These are phyloP conservation scores for Porpolomopsis calyptriformis DNA, from an alignment of 768 basidiomycete genomes.

Conservation along the genomic window DNA sequence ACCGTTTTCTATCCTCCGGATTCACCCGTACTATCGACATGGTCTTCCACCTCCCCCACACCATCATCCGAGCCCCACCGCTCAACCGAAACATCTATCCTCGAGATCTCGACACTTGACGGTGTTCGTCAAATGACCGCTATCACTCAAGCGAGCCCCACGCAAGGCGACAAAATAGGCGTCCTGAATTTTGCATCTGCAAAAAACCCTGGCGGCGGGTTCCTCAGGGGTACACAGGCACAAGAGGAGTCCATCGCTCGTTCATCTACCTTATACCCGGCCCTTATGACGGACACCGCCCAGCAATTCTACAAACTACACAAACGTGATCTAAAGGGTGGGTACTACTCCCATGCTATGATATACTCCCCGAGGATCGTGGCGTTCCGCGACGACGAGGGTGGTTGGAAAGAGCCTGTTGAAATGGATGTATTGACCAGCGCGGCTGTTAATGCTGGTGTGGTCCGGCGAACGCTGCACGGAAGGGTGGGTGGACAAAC, in stretches of 20 bases:
- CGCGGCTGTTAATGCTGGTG: slow-evolving; percentile 63
- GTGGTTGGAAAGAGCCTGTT: slow-evolving; percentile 44
- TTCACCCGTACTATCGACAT: slow-evolving; percentile 31
- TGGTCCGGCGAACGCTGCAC: slow-evolving; percentile 23
- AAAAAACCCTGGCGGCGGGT: slow-evolving; percentile 67
- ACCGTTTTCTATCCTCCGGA: slow-evolving; percentile 48
- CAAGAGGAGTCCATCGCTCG: slow-evolving; percentile 78
- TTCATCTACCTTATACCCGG: slow-evolving; percentile 57
- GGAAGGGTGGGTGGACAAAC: slow-evolving; percentile 13
- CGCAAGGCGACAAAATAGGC: slow-evolving; percentile 35
- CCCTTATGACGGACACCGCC: slow-evolving; percentile 45
- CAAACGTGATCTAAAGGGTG: slow-evolving; percentile 32
- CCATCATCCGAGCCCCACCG: neutral
- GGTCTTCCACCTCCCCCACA: slow-evolving; percentile 21
- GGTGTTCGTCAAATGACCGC: too few relatives aligned
- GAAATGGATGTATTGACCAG: slow-evolving; percentile 59
- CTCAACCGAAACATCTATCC: slow-evolving; percentile 32
- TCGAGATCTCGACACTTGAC: slow-evolving; percentile 55
- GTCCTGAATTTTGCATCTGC: slow-evolving; percentile 73
- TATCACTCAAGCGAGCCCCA: slow-evolving; percentile 17
- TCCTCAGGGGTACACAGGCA: slow-evolving; percentile 59
- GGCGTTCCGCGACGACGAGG: slow-evolving; percentile 54
- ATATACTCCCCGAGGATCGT: slow-evolving; percentile 57
- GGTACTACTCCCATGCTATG: slow-evolving; percentile 73
- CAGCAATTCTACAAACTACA: slow-evolving; percentile 57